Conservation (phyloP, 306 rosid genomes). For the Ochetophila trinervis region DNA sequence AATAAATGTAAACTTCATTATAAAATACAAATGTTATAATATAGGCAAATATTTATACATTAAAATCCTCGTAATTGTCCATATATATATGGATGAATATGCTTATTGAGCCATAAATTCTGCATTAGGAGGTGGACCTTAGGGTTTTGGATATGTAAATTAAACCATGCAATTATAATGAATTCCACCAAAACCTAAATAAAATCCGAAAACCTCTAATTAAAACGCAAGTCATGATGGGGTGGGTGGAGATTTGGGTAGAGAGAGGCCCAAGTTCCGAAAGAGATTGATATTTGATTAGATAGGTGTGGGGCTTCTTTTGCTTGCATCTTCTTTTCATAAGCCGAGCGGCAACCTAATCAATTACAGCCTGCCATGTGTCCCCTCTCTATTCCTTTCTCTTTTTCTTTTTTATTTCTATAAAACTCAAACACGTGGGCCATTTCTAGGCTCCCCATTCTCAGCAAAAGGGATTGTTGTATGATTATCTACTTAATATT, state of each 20-base stretch:
- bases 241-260: constrained; percentile 27
- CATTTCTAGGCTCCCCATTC: constrained; percentile 35
- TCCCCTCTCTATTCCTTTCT: constrained; percentile 29
- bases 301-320: constrained; percentile 50
- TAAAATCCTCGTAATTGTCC: background rate
- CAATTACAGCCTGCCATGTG: constrained; percentile 54
- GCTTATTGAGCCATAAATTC: background rate
- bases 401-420: constrained; percentile 15
- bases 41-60: background rate
- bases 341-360: constrained; percentile 42
- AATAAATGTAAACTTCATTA: constrained; percentile 26
- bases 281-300: constrained; percentile 78
- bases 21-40: background rate
- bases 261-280: constrained; percentile 96
- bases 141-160: constrained; percentile 9
- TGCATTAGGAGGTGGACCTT: background rate
- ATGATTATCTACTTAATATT: constrained; percentile 52
- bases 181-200: constrained; percentile 11
- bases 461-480: constrained; percentile 38
- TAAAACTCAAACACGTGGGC: constrained; percentile 29
- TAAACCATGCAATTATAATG: constrained; percentile 21
- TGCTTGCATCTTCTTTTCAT: constrained; percentile 50
- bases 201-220: constrained; percentile 7
- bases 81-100: background rate
- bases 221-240: constrained; percentile 11